phyloP scores from a whole-genome alignment of 768 basidiomycete genomes.

The Tylopilus sp. region DNA sequence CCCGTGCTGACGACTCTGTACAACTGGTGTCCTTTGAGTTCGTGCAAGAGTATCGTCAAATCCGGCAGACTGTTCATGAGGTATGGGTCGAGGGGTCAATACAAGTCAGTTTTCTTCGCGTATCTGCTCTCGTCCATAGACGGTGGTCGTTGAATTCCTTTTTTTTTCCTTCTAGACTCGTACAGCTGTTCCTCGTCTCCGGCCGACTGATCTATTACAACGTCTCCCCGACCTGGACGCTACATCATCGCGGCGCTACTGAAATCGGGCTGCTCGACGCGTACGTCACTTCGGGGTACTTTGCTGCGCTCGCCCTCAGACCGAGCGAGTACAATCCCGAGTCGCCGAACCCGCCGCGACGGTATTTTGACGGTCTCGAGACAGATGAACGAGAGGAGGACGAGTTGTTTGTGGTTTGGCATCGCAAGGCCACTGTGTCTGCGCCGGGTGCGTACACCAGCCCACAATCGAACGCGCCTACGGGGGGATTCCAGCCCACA shows the following conservation, averaged over 20 bases:
- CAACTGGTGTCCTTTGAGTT: constrained; percentile 84
- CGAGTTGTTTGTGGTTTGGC: constrained; percentile 80
- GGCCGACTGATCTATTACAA: constrained; percentile 74
- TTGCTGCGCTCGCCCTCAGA: constrained; percentile 66
- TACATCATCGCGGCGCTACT: constrained; percentile 55
- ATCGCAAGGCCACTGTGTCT: constrained; percentile 39
- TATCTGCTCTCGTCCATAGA: too few species aligned
- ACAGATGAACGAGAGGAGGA: constrained; percentile 86
- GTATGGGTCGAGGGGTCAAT: constrained; percentile 69
- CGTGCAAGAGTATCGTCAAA: constrained; percentile 72
- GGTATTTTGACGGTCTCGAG: constrained; percentile 89
- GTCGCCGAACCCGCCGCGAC: constrained; percentile 52
- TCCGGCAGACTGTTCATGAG: constrained; percentile 72
- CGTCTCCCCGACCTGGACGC: constrained; percentile 51
- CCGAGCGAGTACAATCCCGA: constrained; percentile 60
- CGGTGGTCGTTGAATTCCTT: neutral
- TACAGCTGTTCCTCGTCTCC: constrained; percentile 69
- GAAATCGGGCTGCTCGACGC: constrained; percentile 65
- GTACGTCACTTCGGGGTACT: constrained; percentile 84
- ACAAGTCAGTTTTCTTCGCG: constrained; percentile 55
- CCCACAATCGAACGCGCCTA: constrained; percentile 17
- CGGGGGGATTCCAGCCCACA: constrained; percentile 13
- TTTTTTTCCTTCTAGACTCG: constrained; percentile 42
- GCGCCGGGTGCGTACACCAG: neutral
- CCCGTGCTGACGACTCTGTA: constrained; percentile 64